Percentiles rank a stretch among this genome's conserved stretches.
Evolutionary conservation across 2,329 filamentous ascomycete genomes (phyloP).

Genomic region (Uncinocarpus reesii): DNA sequence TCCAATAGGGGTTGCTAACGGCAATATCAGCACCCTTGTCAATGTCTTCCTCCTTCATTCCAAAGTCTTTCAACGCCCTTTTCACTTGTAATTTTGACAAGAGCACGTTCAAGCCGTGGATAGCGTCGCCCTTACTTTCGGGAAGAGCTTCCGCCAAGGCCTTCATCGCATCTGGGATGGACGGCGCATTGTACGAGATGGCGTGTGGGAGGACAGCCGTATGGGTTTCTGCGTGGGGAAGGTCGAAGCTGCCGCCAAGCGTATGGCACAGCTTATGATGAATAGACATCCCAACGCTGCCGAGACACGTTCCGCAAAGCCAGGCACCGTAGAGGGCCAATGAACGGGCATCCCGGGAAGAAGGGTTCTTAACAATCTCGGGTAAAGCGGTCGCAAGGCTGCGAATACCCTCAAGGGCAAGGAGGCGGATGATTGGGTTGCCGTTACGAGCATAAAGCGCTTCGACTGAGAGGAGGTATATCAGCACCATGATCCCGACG

Average conservation of each 20-base stretch:
- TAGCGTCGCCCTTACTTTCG: constrained; percentile 48
- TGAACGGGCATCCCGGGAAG: constrained; percentile 40
- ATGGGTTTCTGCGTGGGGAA: constrained; percentile 57
- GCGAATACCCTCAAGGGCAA: constrained; percentile 49
- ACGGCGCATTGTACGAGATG: constrained; percentile 52
- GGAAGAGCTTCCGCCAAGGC: constrained; percentile 46
- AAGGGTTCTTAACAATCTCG: constrained; percentile 40
- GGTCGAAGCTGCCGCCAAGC: constrained; percentile 52
- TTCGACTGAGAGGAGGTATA: constrained; percentile 39
- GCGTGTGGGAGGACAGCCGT: constrained; percentile 54
- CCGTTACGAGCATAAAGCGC: constrained; percentile 52
- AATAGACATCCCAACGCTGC: constrained; percentile 51
- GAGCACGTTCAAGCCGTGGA: constrained; percentile 48
- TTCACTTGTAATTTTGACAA: constrained; percentile 46
- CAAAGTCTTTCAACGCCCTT: constrained; percentile 44
- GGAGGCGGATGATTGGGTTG: constrained; percentile 50
- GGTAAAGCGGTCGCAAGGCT: constrained; percentile 47
- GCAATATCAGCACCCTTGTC: constrained; percentile 51
- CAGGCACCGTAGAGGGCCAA: constrained; percentile 53
- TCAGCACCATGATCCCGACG: not conserved
- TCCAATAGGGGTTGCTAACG: constrained; percentile 49
- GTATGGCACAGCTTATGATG: constrained; percentile 61
- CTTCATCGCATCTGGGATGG: constrained; percentile 44
- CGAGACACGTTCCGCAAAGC: constrained; percentile 53
- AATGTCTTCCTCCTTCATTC: constrained; percentile 52